A percentile compares a stretch with the other conserved stretches of the same genome.
Conservation (phyloP, 2,329 filamentous ascomycete species). For the Stachybotrys elegans region DNA sequence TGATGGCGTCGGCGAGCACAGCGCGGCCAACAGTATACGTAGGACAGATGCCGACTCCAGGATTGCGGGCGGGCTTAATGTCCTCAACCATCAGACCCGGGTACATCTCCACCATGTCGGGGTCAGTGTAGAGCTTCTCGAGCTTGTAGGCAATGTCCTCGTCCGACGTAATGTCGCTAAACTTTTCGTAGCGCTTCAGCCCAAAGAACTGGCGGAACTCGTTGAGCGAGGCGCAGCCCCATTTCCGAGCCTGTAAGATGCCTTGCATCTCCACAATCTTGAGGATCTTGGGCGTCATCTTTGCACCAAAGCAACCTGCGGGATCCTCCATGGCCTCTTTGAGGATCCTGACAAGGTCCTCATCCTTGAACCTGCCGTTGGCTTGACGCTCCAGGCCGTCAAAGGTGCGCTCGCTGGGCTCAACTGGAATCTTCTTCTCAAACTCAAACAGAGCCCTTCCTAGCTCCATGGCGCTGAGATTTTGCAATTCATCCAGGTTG, state of each 20-base stretch:
- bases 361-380: slow-evolving; percentile 46
- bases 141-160: slow-evolving; percentile 50
- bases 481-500: slow-evolving; percentile 2
- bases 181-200: slow-evolving; percentile 49
- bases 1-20: slow-evolving; percentile 55
- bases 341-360: slow-evolving; percentile 51
- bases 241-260: slow-evolving; percentile 52
- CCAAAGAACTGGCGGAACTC: slow-evolving; percentile 61
- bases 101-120: slow-evolving; percentile 65
- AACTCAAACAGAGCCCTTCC: slow-evolving; percentile 12
- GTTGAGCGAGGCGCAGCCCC: slow-evolving; percentile 55
- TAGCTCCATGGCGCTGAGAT: slow-evolving; percentile 3
- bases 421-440: slow-evolving; percentile 37
- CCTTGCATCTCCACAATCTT: slow-evolving; percentile 55
- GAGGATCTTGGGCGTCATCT: slow-evolving; percentile 51
- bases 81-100: slow-evolving; percentile 62
- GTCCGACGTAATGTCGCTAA: slow-evolving; percentile 55
- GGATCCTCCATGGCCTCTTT: slow-evolving; percentile 48
- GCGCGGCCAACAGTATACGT: slow-evolving; percentile 50
- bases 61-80: slow-evolving; percentile 42
- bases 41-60: slow-evolving; percentile 47
- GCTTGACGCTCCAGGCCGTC: slow-evolving; percentile 41
- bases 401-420: slow-evolving; percentile 49
- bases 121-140: slow-evolving; percentile 55
- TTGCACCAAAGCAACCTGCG: slow-evolving; percentile 39